These are phyloP conservation scores for Rhodotorula babjevae DNA, from an alignment of 768 basidiomycete genomes.

Conservation along the genomic window DNA sequence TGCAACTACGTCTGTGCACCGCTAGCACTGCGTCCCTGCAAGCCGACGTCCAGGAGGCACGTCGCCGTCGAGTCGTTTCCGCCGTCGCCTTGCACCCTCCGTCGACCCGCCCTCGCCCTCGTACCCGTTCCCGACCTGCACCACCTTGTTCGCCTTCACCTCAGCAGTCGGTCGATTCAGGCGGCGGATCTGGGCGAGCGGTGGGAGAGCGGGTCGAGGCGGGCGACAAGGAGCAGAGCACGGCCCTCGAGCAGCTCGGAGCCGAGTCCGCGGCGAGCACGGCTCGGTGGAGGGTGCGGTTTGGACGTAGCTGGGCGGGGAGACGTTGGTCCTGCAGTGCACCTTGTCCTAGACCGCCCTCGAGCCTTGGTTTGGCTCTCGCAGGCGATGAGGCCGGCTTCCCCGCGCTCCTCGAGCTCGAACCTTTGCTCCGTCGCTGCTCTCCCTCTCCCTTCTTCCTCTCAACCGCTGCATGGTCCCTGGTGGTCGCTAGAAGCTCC, in stretches of 20 bases:
- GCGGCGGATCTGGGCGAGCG: background rate
- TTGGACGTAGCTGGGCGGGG: background rate
- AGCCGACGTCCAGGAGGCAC: background rate
- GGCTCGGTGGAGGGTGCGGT: background rate
- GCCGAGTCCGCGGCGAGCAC: background rate
- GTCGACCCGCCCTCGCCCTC: too few species aligned
- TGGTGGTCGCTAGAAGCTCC: slow-evolving; percentile 4
- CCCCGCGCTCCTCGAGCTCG: background rate
- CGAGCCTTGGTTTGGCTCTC: background rate
- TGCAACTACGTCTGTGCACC: background rate
- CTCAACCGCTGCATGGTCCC: background rate
- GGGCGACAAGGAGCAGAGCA: too few species aligned
- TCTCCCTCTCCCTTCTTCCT: background rate
- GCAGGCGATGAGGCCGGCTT: background rate
- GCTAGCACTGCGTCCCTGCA: background rate
- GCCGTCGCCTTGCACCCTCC: too few species aligned
- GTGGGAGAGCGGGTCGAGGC: background rate
- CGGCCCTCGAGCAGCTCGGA: background rate
- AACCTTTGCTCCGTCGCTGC: background rate
- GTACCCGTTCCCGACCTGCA: background rate
- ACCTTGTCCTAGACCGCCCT: too few species aligned
- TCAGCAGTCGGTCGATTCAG: background rate
- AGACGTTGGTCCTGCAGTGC: background rate
- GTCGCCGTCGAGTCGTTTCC: background rate
- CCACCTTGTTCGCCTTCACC: background rate